Percentiles rank a stretch among this genome's conserved stretches.
Conservation (phyloP, 1,139 yeast genomes). For the Saccharomyces hybrid region DNA sequence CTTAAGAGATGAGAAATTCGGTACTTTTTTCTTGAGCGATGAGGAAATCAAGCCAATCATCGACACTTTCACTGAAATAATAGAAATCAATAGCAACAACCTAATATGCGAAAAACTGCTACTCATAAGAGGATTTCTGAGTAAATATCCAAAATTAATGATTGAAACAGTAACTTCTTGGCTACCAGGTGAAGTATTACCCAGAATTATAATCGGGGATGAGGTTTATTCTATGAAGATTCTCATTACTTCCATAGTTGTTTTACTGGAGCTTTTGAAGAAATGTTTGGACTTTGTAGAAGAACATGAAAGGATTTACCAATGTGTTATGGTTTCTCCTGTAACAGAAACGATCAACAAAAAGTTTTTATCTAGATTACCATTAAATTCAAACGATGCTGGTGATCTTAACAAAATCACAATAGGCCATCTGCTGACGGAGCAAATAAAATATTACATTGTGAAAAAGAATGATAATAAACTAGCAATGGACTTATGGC, state of each 20-base stretch:
- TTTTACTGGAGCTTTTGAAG: constrained; percentile 23
- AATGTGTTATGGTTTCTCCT: constrained; percentile 5
- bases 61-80: constrained; percentile 13
- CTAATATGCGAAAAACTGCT: constrained; percentile 22
- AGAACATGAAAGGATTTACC: constrained; percentile 9
- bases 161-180: constrained; percentile 16
- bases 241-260: constrained; percentile 15
- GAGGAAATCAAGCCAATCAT: constrained; percentile 14
- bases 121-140: constrained; percentile 19
- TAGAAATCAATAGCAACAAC: constrained; percentile 22
- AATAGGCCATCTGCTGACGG: constrained; percentile 14
- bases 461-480: constrained; percentile 17
- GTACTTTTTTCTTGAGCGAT: constrained; percentile 12
- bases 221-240: constrained; percentile 17
- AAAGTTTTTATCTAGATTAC: constrained; percentile 1
- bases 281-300: constrained; percentile 12
- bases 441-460: constrained; percentile 14
- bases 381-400: background rate
- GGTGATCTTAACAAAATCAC: constrained; percentile 5
- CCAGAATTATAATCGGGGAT: constrained; percentile 19
- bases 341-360: constrained; percentile 9
- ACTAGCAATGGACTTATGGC: constrained; percentile 27
- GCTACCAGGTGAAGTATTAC: constrained; percentile 26
- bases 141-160: constrained; percentile 22
- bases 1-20: constrained; percentile 24